A percentile compares a stretch with the other conserved stretches of the same genome.
phyloP scores from a whole-genome alignment of 495 filamentous ascomycete genomes.

The Aspergillus coremiiformis region DNA sequence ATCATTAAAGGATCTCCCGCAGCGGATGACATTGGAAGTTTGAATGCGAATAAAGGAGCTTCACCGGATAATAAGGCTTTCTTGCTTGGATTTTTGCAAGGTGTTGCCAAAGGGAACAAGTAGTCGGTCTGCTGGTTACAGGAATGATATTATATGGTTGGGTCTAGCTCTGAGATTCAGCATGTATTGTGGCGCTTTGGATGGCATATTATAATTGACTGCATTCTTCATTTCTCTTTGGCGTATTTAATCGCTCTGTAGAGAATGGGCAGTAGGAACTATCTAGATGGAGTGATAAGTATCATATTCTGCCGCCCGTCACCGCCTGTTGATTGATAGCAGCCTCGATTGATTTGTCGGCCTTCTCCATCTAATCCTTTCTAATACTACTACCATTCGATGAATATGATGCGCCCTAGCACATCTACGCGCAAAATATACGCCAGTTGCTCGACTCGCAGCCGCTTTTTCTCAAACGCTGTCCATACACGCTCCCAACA shows the following conservation, averaged over 20 bases:
- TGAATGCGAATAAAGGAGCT: slow-evolving; percentile 42
- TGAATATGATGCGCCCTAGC: slow-evolving; percentile 30
- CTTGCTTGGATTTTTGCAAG: slow-evolving; percentile 66
- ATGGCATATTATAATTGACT: neutral
- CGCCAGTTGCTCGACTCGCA: slow-evolving; percentile 19
- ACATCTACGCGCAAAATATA: slow-evolving; percentile 20
- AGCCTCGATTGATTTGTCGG: slow-evolving; percentile 11
- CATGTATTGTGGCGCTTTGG: neutral
- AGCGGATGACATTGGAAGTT: slow-evolving; percentile 39
- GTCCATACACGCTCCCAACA: slow-evolving; percentile 9
- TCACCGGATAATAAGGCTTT: slow-evolving; percentile 69
- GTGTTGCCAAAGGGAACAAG: slow-evolving; percentile 45
- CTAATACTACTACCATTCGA: neutral
- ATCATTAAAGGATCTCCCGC: slow-evolving; percentile 34
- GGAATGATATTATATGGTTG: neutral
- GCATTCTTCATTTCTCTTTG: neutral
- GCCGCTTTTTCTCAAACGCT: slow-evolving; percentile 30
- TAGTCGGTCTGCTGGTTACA: slow-evolving; percentile 6
- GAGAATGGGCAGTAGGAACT: neutral
- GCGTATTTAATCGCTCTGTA: neutral
- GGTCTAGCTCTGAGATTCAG: neutral
- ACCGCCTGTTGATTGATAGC: slow-evolving; percentile 20
- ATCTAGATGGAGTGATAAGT: slow-evolving; percentile 5
- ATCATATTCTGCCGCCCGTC: slow-evolving; percentile 21
- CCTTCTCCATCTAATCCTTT: neutral